These are phyloP conservation scores for Raffaelea ambrosiae DNA, from an alignment of 2,329 filamentous ascomycete species.

Conservation along the genomic window DNA sequence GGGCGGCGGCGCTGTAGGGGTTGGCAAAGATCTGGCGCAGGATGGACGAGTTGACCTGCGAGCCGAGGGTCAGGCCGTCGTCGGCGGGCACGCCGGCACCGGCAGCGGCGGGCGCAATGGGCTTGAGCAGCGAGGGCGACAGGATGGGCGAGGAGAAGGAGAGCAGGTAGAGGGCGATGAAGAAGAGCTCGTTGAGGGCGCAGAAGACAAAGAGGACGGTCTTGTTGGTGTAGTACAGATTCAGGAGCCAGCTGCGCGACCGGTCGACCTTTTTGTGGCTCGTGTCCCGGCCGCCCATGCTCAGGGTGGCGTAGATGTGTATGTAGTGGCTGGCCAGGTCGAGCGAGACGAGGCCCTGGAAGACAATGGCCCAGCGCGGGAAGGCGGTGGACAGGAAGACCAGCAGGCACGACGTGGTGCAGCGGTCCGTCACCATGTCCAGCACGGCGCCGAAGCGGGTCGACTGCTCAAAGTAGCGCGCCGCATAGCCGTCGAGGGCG, in stretches of 20 bases:
- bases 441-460: slow-evolving; percentile 94
- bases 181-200: slow-evolving; percentile 88
- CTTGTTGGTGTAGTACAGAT: slow-evolving; percentile 97
- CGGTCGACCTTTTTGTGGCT: slow-evolving; percentile 94
- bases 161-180: slow-evolving; percentile 94
- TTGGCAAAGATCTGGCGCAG: slow-evolving; percentile 73
- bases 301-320: slow-evolving; percentile 95
- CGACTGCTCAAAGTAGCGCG: slow-evolving; percentile 78
- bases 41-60: slow-evolving; percentile 59
- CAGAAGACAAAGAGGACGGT: slow-evolving; percentile 87
- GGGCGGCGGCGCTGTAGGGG: slow-evolving; percentile 83
- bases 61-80: slow-evolving; percentile 52
- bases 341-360: slow-evolving; percentile 85
- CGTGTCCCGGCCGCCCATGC: slow-evolving; percentile 70
- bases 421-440: slow-evolving; percentile 98
- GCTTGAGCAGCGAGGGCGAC: slow-evolving; percentile 71
- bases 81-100: slow-evolving; percentile 26
- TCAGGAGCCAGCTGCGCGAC: slow-evolving; percentile 78
- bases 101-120: slow-evolving; percentile 34
- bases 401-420: slow-evolving; percentile 88
- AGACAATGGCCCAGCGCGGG: slow-evolving; percentile 86
- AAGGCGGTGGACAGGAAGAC: slow-evolving; percentile 94
- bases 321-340: slow-evolving; percentile 97
- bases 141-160: slow-evolving; percentile 90
- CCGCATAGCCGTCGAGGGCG: slow-evolving; percentile 90